Percentiles rank a stretch among this genome's conserved stretches.
Evolutionary conservation across 2,329 filamentous ascomycete species (phyloP).

Genomic region (Aschersonia sp.): DNA sequence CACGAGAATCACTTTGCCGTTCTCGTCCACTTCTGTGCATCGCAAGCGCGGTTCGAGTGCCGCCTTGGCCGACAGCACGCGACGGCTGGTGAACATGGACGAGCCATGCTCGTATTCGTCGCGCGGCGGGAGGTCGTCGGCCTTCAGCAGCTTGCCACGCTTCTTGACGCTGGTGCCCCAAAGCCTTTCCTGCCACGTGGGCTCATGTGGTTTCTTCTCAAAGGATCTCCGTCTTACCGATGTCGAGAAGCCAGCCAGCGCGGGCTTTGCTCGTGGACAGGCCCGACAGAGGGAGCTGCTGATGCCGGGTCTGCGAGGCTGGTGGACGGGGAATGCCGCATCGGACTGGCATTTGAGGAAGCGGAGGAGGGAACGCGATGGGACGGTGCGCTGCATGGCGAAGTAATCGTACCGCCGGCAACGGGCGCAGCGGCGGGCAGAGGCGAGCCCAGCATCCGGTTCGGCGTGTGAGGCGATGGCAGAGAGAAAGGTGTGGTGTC

Average conservation of each 20-base stretch:
- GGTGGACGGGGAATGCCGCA: constrained; percentile 33
- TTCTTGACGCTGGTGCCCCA: constrained; percentile 27
- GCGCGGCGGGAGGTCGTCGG: constrained; percentile 42
- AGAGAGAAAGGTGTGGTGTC: too few relatives aligned
- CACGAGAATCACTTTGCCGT: constrained; percentile 80
- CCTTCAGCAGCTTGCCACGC: constrained; percentile 28
- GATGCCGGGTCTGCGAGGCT: too few relatives aligned
- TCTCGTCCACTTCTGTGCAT: constrained; percentile 89
- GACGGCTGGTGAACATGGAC: constrained; percentile 51
- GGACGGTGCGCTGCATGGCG: constrained; percentile 34
- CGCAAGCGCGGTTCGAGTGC: constrained; percentile 73
- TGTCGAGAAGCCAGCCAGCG: not conserved
- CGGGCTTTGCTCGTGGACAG: too few relatives aligned
- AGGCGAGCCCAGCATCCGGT: not conserved
- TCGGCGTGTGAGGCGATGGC: too few relatives aligned
- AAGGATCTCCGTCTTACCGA: not conserved
- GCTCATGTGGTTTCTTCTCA: constrained; percentile 10
- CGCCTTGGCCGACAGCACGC: constrained; percentile 59
- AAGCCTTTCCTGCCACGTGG: constrained; percentile 33
- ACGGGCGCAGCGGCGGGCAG: constrained; percentile 3
- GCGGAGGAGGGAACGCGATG: constrained; percentile 46
- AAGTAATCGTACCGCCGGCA: not conserved
- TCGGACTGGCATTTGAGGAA: constrained; percentile 62
- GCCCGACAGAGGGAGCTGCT: constrained; percentile 5
- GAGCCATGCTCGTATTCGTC: constrained; percentile 43